phyloP scores from a whole-genome alignment of 345 rosid species.

The Salix dunnii region DNA sequence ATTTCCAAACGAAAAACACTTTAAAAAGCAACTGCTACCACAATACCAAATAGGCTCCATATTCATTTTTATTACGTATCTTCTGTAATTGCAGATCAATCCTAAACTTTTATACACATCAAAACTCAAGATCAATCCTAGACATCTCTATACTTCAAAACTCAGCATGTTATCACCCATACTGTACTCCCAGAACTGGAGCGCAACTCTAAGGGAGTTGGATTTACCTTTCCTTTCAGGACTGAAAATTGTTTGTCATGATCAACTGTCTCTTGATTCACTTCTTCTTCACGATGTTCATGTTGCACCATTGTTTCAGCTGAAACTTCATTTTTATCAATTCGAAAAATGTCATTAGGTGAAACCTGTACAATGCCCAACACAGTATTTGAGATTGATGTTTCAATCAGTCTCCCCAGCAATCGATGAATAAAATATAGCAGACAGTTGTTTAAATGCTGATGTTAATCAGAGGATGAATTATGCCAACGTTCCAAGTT shows the following conservation, averaged over 20 bases:
- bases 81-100: no score
- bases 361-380: conserved; percentile 55
- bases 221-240: conserved; percentile 52
- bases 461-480: neutral
- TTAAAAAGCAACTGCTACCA: no score
- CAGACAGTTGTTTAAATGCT: neutral
- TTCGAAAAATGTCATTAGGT: conserved; percentile 63
- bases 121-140: no score
- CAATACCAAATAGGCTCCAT: no score
- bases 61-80: neutral
- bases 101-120: no score
- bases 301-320: conserved; percentile 26
- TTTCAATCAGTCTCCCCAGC: neutral
- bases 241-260: conserved; percentile 34
- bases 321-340: conserved; percentile 58
- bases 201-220: neutral
- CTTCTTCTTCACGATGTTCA: conserved; percentile 47
- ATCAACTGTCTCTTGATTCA: conserved; percentile 38
- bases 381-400: conserved; percentile 8
- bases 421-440: conserved; percentile 4
- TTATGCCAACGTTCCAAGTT: neutral
- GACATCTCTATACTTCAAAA: neutral
- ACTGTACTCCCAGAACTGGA: neutral
- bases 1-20: no score
- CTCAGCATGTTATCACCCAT: neutral